Evolutionary conservation across 768 basidiomycete genomes (phyloP), one percentile per base, ranked within the genome.

Genomic region (Hemileccinum impolitum): DNA sequence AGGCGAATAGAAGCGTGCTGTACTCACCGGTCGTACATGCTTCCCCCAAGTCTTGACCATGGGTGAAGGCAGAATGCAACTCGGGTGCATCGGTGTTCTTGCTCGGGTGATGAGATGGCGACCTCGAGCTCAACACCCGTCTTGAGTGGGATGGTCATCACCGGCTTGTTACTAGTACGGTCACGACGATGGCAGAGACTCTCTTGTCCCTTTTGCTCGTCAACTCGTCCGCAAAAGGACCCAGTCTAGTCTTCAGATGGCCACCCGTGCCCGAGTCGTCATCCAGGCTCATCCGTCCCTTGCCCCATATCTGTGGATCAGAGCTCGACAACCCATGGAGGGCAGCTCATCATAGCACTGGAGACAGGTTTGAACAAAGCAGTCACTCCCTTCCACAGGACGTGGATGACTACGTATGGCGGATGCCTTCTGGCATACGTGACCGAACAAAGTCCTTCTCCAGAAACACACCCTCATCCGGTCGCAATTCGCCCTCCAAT

Each of bases 1-100:
- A 30, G 18, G 36, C 12, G 14, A 36, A 13, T 15, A 18, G 7
- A 40, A 10, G 19, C 42, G 13, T 25, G 38, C 21, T 19, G 35
- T 48, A 75, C 87, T 60, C 63, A 91, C 90, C 84, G 78, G 58
- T 92, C 88, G 54, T 82, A 63, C 80, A 84, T 87, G 43, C 70
- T 74, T 14, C 89, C 90, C 1, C 90, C 89, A 0, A 91, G 74
- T 77, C 88, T 81, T n/a, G 85, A 83, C 89, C 89, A 92, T 6
- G 90, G 90, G 56, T 92, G 90, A 11, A 87, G 70, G 56, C 82
- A 82, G n/a, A 92, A 67, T 0, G 82, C 88, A 6, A 85, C 63
- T 52, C 78, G 82, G 25, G 66, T 72, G 7, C 52, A 54, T 10
- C 19, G 38, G 11, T 41, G 17, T 15, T 40, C 50, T 18, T 56